Evolutionary conservation across 176 grass and related monocot genomes (phyloP).

Genomic region (Triticum dicoccoides): DNA sequence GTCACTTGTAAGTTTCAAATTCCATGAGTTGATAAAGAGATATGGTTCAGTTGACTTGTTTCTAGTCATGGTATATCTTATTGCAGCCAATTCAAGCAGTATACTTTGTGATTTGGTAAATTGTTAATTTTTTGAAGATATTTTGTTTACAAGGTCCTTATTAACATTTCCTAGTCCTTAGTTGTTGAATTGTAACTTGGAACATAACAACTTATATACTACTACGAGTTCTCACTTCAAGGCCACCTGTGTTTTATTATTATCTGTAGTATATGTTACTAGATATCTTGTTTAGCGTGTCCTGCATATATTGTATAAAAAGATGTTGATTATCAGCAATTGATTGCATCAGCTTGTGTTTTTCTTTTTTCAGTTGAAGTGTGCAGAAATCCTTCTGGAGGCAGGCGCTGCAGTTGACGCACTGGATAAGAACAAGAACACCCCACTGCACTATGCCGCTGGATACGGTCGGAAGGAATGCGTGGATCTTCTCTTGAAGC

Average conservation of each 20-base stretch:
- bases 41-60: neutral
- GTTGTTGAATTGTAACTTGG: neutral
- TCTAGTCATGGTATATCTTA: neutral
- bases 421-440: constrained; percentile 91
- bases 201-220: neutral
- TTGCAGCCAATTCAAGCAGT: neutral
- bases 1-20: neutral
- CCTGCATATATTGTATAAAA: neutral
- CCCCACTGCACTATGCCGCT: constrained; percentile 79
- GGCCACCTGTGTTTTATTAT: neutral
- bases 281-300: neutral
- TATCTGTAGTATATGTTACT: constrained; percentile 6
- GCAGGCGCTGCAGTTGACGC: constrained; percentile 64
- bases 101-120: neutral
- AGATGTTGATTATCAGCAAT: neutral
- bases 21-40: neutral
- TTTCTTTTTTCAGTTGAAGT: constrained; percentile 45
- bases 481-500: constrained; percentile 68
- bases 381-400: constrained; percentile 67
- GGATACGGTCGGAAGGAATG: constrained; percentile 89
- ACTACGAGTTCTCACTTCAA: neutral
- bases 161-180: neutral
- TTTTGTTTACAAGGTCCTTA: neutral
- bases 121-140: neutral
- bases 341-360: constrained; percentile 1